A percentile compares a stretch with the other conserved stretches of the same genome.
These are phyloP conservation scores for Seiridium unicorne DNA, from an alignment of 2,329 filamentous ascomycete genomes.

Conservation along the genomic window DNA sequence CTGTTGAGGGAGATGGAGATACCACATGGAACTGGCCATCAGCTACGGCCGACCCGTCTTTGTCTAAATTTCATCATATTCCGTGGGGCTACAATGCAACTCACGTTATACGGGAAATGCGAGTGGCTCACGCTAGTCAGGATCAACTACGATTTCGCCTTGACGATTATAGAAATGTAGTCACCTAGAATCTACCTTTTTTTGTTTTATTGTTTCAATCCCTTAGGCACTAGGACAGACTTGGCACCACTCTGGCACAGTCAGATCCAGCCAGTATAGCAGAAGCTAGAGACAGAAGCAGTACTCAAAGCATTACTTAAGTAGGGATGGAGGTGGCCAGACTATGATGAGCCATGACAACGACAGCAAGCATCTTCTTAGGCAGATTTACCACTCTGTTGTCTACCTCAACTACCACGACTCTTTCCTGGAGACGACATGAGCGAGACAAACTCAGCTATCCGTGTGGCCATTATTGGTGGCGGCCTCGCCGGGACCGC, in stretches of 20 bases:
- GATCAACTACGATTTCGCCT: background rate
- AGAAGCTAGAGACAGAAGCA: background rate
- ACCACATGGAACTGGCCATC: background rate
- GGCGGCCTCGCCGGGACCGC: conserved; percentile 22
- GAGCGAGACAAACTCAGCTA: conserved; percentile 17
- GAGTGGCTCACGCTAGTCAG: background rate
- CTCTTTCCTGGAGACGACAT: conserved; percentile 9
- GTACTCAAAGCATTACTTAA: background rate
- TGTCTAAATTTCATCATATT: too few species aligned
- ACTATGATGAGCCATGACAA: too few species aligned
- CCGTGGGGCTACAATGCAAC: background rate
- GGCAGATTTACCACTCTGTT: background rate
- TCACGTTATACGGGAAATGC: background rate
- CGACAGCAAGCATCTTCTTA: background rate
- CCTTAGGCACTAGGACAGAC: background rate
- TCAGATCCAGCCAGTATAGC: background rate
- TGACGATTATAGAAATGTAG: background rate
- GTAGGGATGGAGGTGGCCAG: background rate
- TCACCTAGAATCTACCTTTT: background rate
- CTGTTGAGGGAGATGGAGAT: background rate
- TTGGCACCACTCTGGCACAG: background rate
- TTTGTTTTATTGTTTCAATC: background rate
- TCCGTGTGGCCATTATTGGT: conserved; percentile 28
- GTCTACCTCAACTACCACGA: background rate
- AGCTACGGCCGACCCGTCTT: too few species aligned